Evolutionary conservation across 2,329 filamentous ascomycete species (phyloP).

Genomic region (Ceratocystis papillata): DNA sequence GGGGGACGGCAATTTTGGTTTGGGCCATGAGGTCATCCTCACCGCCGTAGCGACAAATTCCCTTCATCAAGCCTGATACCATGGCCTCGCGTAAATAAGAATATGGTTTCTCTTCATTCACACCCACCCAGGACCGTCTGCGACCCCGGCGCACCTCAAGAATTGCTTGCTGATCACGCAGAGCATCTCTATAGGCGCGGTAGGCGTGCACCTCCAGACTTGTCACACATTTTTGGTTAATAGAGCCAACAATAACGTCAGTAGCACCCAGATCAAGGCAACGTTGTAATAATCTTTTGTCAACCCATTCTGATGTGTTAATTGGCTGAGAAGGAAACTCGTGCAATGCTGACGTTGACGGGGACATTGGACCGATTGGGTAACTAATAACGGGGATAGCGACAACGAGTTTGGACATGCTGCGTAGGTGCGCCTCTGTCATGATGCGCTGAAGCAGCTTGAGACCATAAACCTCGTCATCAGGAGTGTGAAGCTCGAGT

Average conservation of each 20-base stretch:
- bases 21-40: conserved; percentile 52
- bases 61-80: conserved; percentile 82
- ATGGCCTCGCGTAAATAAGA: conserved; percentile 84
- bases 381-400: conserved; percentile 45
- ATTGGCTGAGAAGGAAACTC: conserved; percentile 26
- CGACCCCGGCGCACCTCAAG: conserved; percentile 62
- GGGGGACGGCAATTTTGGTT: conserved; percentile 56
- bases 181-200: conserved; percentile 64
- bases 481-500: conserved; percentile 35
- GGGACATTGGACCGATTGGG: conserved; percentile 29
- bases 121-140: conserved; percentile 84
- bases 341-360: conserved; percentile 29
- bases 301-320: conserved; percentile 33
- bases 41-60: conserved; percentile 63
- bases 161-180: conserved; percentile 60
- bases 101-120: conserved; percentile 75
- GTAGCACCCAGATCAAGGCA: conserved; percentile 79
- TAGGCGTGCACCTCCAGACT: conserved; percentile 75
- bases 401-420: conserved; percentile 46
- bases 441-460: conserved; percentile 46
- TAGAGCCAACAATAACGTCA: conserved; percentile 72
- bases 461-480: conserved; percentile 46
- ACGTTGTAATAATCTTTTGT: conserved; percentile 45
- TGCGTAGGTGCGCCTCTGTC: conserved; percentile 47
- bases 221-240: conserved; percentile 62